A percentile compares a stretch with the other conserved stretches of the same genome.
These are phyloP conservation scores for Angomonas desouzai DNA, from an alignment of 208 protist species.

Conservation along the genomic window DNA sequence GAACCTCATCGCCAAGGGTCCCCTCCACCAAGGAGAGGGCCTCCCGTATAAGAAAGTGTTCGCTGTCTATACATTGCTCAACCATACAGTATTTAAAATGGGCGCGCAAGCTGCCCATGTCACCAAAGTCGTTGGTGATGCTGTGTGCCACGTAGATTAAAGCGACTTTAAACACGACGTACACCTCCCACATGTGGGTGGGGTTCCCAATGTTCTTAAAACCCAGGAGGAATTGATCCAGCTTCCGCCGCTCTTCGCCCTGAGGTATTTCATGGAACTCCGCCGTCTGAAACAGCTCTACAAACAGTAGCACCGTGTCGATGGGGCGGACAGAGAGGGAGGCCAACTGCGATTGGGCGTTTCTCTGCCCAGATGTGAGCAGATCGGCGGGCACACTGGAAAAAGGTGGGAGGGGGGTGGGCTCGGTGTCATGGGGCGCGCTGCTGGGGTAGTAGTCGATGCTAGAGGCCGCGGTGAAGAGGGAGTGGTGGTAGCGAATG, in stretches of 20 bases:
- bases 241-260: not conserved
- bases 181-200: not conserved
- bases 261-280: not conserved
- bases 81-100: not conserved
- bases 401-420: not conserved
- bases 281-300: not conserved
- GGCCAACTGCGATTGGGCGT: not conserved
- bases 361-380: not conserved
- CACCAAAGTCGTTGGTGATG: not conserved
- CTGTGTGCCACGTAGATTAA: not conserved
- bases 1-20: not conserved
- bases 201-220: not conserved
- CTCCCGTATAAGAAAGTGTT: not conserved
- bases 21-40: not conserved
- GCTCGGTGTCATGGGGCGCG: not conserved
- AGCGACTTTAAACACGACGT: not conserved
- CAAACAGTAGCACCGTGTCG: not conserved
- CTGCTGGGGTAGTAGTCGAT: not conserved
- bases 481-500: not conserved
- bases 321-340: not conserved
- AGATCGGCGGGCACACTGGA: not conserved
- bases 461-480: not conserved
- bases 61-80: not conserved
- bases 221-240: not conserved
- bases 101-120: not conserved